Conservation (phyloP, 2,329 filamentous ascomycete genomes). For the Fusarium torreyae region DNA sequence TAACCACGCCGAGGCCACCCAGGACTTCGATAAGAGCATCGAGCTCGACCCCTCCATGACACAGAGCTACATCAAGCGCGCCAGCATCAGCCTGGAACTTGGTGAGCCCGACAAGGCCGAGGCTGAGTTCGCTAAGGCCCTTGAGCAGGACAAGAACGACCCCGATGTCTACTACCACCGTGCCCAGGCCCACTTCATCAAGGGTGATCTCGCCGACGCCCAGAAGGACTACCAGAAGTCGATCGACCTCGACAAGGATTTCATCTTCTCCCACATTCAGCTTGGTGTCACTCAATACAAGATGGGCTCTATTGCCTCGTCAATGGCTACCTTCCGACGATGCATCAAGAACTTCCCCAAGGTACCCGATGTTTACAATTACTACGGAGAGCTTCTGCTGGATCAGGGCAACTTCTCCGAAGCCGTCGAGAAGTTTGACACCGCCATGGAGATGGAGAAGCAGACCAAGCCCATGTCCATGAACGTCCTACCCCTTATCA, state of each 20-base stretch:
- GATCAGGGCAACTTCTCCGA: slow-evolving; percentile 97
- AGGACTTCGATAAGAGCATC: slow-evolving; percentile 92
- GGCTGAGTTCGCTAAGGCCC: slow-evolving; percentile 87
- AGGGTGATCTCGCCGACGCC: slow-evolving; percentile 91
- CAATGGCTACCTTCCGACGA: slow-evolving; percentile 97
- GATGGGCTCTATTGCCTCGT: slow-evolving; percentile 97
- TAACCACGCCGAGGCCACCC: slow-evolving; percentile 85
- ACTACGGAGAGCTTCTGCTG: slow-evolving; percentile 96
- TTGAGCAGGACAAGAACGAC: slow-evolving; percentile 87
- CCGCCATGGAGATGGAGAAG: slow-evolving; percentile 98
- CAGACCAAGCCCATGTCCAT: slow-evolving; percentile 93
- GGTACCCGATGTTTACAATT: slow-evolving; percentile 98
- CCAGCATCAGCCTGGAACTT: slow-evolving; percentile 96
- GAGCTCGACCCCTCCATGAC: slow-evolving; percentile 90
- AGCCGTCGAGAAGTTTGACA: slow-evolving; percentile 98
- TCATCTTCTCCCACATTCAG: slow-evolving; percentile 99
- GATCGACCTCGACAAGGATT: slow-evolving; percentile 94
- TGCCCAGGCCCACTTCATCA: slow-evolving; percentile 97
- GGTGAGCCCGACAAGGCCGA: slow-evolving; percentile 90
- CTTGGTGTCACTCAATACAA: slow-evolving; percentile 99
- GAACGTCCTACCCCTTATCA: slow-evolving; percentile 97
- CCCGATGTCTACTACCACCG: slow-evolving; percentile 99
- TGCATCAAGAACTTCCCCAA: slow-evolving; percentile 99
- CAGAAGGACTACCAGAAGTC: slow-evolving; percentile 99
- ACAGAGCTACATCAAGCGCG: slow-evolving; percentile 98